A percentile compares a stretch with the other conserved stretches of the same genome.
Conservation (phyloP, 495 filamentous ascomycete species). For the Darksidea phi region DNA sequence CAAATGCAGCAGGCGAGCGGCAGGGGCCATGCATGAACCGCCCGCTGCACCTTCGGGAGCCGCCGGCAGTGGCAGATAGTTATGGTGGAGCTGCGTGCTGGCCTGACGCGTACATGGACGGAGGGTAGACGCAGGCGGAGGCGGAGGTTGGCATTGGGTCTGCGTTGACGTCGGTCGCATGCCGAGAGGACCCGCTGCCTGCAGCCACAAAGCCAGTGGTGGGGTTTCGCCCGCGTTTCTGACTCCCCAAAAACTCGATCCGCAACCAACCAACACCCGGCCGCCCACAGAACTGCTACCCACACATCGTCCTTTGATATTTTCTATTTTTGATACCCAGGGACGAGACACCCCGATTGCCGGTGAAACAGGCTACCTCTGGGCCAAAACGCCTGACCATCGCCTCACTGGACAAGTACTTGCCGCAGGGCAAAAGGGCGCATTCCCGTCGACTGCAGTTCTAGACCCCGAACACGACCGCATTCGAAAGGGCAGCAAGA, state of each 20-base stretch:
- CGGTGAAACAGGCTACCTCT: constrained; percentile 21
- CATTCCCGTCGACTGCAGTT: background rate
- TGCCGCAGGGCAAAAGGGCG: background rate
- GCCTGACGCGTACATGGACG: too few species aligned
- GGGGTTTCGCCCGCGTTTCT: constrained; percentile 15
- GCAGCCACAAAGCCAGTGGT: background rate
- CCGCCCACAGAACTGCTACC: background rate
- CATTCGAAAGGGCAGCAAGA: constrained; percentile 39
- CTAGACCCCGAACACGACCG: background rate
- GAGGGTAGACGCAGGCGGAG: too few species aligned
- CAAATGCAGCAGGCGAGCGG: constrained; percentile 24
- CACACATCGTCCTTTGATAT: background rate
- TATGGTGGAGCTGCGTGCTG: too few species aligned
- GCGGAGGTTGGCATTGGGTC: too few species aligned
- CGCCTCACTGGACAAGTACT: constrained; percentile 1
- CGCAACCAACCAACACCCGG: constrained; percentile 27
- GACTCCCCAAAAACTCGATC: constrained; percentile 5
- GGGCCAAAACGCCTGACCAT: too few species aligned
- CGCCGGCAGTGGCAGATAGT: background rate
- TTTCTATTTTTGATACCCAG: background rate
- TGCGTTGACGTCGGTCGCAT: too few species aligned
- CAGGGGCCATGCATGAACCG: constrained; percentile 22
- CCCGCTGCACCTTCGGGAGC: constrained; percentile 4
- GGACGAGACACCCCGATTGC: background rate
- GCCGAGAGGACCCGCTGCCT: too few species aligned